Conservation (phyloP, 257 asterid genomes). For the Solanum dulcamara region DNA sequence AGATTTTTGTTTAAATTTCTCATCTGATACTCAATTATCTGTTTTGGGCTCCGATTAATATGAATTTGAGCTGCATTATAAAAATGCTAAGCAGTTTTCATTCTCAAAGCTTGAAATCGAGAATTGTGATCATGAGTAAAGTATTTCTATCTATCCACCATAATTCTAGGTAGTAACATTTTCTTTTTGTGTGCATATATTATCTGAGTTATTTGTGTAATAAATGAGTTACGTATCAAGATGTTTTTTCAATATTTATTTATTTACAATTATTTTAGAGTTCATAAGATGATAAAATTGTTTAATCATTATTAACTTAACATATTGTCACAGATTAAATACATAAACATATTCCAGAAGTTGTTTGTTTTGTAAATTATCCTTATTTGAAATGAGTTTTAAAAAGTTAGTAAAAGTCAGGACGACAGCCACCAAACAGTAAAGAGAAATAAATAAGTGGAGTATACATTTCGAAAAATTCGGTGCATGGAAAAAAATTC, state of each 20-base stretch:
- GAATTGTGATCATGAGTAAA: background rate
- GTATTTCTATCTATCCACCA: too few species aligned
- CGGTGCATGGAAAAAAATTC: background rate
- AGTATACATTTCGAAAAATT: background rate
- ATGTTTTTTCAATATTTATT: too few species aligned
- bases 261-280: too few species aligned
- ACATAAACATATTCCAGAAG: background rate
- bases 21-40: background rate
- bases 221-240: too few species aligned
- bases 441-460: background rate
- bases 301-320: background rate
- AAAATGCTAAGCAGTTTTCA: accelerated
- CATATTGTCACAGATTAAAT: background rate
- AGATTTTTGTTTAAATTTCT: background rate
- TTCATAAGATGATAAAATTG: background rate
- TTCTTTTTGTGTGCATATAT: background rate
- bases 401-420: background rate
- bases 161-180: too few species aligned
- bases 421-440: background rate
- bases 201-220: too few species aligned
- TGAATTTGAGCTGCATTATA: background rate
- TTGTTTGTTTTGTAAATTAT: background rate
- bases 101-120: background rate
- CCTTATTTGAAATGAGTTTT: background rate
- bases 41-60: background rate